phyloP scores from a whole-genome alignment of 2,329 filamentous ascomycete genomes.

The Ploettnerulaceae sp. region DNA sequence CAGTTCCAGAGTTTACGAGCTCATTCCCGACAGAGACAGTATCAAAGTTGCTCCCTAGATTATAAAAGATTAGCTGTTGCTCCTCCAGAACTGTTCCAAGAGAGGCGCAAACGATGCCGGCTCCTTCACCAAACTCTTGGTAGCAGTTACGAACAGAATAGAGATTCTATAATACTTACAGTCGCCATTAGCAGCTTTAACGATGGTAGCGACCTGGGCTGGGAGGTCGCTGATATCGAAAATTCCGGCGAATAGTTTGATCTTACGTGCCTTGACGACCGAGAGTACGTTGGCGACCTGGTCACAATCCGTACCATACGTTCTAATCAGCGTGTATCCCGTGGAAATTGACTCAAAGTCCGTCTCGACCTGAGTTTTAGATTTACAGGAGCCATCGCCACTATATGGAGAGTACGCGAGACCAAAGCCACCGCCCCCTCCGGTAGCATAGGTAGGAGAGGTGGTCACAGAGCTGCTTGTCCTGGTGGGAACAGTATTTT shows the following conservation, averaged over 20 bases:
- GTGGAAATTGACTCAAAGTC: constrained; percentile 56
- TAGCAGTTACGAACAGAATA: too few relatives aligned
- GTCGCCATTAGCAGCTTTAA: constrained; percentile 52
- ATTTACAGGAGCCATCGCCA: constrained; percentile 59
- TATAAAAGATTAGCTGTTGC: too few relatives aligned
- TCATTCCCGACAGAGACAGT: constrained; percentile 80
- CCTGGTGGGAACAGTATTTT: background rate
- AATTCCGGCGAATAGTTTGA: constrained; percentile 72
- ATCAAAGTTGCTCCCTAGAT: constrained; percentile 59
- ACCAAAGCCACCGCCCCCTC: constrained; percentile 36
- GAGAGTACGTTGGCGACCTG: constrained; percentile 59
- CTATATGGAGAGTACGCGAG: constrained; percentile 57
- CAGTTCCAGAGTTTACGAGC: constrained; percentile 60
- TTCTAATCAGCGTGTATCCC: constrained; percentile 60
- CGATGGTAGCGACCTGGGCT: constrained; percentile 55
- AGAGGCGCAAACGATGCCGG: too few relatives aligned
- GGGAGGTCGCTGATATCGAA: constrained; percentile 57
- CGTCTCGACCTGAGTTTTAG: constrained; percentile 51
- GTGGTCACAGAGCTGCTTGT: constrained; percentile 3
- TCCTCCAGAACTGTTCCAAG: too few relatives aligned
- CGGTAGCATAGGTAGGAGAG: constrained; percentile 7
- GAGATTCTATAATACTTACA: too few relatives aligned
- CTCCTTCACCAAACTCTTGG: too few relatives aligned
- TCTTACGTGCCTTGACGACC: constrained; percentile 57
- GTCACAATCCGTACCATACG: constrained; percentile 77